Conservation (phyloP, 2,329 filamentous ascomycete genomes). For the Aspergillus floridensis region DNA sequence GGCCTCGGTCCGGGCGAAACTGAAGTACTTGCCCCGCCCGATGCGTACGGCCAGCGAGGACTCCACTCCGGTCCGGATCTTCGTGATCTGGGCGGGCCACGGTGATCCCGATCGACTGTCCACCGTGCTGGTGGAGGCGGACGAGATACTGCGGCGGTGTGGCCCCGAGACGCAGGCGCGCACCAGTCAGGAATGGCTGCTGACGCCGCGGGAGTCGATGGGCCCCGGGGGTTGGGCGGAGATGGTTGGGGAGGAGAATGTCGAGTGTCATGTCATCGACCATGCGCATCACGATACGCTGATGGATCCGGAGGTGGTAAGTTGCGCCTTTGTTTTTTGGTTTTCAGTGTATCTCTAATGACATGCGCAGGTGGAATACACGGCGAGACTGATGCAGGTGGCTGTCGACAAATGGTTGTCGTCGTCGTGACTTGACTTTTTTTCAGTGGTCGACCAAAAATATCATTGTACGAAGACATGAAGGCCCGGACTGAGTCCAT, state of each 20-base stretch:
- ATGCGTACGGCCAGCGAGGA: not conserved
- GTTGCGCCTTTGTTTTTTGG: not conserved
- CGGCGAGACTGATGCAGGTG: not conserved
- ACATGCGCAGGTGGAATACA: not conserved
- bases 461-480: too few relatives aligned
- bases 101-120: not conserved
- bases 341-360: not conserved
- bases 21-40: not conserved
- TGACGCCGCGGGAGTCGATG: not conserved
- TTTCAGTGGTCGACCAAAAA: too few relatives aligned
- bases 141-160: not conserved
- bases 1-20: not conserved
- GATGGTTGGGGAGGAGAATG: not conserved
- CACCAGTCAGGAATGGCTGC: not conserved
- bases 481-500: too few relatives aligned
- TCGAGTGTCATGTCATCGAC: not conserved
- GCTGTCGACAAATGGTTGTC: not conserved
- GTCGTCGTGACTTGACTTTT: not conserved
- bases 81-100: not conserved
- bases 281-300: not conserved
- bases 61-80: not conserved
- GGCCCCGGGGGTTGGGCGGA: not conserved
- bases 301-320: not conserved
- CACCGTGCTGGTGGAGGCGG: not conserved
- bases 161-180: not conserved